Percentiles rank a stretch among this genome's conserved stretches.
These are phyloP conservation scores for Balakata baccata DNA, from an alignment of 345 rosid species.

Conservation along the genomic window DNA sequence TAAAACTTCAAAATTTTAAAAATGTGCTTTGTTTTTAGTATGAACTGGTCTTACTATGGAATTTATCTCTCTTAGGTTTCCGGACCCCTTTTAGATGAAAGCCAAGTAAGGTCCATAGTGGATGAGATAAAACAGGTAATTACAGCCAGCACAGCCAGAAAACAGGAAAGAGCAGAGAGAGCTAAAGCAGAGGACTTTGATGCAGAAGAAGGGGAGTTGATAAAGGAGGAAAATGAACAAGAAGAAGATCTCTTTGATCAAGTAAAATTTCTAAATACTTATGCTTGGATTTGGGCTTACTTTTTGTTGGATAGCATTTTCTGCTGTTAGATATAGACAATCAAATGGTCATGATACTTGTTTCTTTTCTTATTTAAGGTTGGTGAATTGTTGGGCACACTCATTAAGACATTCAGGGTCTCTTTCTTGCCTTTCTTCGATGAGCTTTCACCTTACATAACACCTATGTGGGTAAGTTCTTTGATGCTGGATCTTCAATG, in stretches of 20 bases:
- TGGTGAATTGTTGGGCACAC: constrained; percentile 89
- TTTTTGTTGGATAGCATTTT: neutral
- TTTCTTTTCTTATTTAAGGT: constrained; percentile 42
- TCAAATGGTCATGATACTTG: neutral
- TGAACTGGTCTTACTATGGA: neutral
- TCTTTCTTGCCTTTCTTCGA: constrained; percentile 90
- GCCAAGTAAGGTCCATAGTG: constrained; percentile 83
- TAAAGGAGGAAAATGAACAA: constrained; percentile 97
- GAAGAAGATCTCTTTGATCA: constrained; percentile 99
- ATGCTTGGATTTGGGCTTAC: constrained; percentile 1
- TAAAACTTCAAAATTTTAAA: no score
- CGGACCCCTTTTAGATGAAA: constrained; percentile 73
- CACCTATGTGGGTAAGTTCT: constrained; percentile 94
- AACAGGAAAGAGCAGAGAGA: constrained; percentile 87
- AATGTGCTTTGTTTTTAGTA: neutral
- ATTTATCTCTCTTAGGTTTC: constrained; percentile 54
- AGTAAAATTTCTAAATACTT: constrained; percentile 30
- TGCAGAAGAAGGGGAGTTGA: constrained; percentile 94
- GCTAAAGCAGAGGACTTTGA: constrained; percentile 96
- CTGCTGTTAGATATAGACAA: neutral
- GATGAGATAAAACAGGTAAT: constrained; percentile 91
- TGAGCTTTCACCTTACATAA: constrained; percentile 78
- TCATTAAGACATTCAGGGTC: constrained; percentile 81
- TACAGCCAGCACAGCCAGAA: constrained; percentile 90
- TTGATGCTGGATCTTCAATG: neutral